These are phyloP conservation scores for Pichia sporocuriosa DNA, from an alignment of 805 yeast species.

Conservation along the genomic window DNA sequence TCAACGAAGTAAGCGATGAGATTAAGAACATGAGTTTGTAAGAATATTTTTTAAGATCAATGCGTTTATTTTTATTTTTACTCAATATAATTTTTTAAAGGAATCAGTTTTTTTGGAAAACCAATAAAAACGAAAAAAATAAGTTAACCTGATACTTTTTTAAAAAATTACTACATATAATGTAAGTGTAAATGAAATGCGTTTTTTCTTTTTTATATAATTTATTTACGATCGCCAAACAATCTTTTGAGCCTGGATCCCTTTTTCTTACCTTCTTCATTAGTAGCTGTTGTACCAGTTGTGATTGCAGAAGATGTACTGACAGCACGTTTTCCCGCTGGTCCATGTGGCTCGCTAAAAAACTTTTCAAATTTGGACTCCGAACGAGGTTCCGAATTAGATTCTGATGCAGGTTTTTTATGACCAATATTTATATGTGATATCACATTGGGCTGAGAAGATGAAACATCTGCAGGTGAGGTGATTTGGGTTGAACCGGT, in stretches of 20 bases:
- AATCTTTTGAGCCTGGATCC: constrained; percentile 29
- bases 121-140: too few relatives aligned
- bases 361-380: constrained; percentile 15
- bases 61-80: too few relatives aligned
- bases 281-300: constrained; percentile 17
- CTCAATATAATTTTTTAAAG: too few relatives aligned
- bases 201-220: not conserved
- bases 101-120: too few relatives aligned
- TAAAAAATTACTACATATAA: too few relatives aligned
- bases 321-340: constrained; percentile 10
- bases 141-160: too few relatives aligned
- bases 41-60: not conserved
- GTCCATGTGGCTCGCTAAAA: constrained; percentile 13
- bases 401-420: not conserved
- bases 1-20: not conserved
- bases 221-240: constrained; percentile 23
- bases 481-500: not conserved
- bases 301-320: constrained; percentile 10
- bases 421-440: not conserved
- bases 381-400: not conserved
- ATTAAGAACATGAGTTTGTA: not conserved
- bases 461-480: not conserved
- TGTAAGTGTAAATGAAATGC: not conserved
- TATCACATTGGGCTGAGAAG: not conserved
- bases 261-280: constrained; percentile 22